Base-by-base conservation (phyloP, 208 protist species). In the Wallacemonas collosoma region DNA sequence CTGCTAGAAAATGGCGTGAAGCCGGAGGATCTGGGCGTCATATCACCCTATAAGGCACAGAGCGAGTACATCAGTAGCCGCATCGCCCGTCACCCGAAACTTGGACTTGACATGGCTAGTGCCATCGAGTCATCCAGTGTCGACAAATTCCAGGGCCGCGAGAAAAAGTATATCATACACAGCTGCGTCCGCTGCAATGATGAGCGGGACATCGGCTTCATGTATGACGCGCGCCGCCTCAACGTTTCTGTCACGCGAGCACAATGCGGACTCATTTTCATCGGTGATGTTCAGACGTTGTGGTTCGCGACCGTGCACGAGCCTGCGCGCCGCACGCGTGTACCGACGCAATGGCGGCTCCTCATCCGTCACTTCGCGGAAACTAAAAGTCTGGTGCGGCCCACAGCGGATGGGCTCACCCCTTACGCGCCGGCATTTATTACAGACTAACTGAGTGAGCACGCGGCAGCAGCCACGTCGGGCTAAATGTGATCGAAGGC, bases 121-220 rank as follows among this genome's bases (percentile, higher is more conserved):
- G 75, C 82, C 1, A 85, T 99, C 61, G 97, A 99, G 81, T 84
- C 98, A 12, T 93, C 95, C 1, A 91, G 80, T 57, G 97, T 99
- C 1, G 98, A 99, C 79, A 87, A 93, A 4, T 99, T 99, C 85
- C 98, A 98, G 82, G 98, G 98, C 1, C 79, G 98, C 66, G 98
- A 99, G 85, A 99, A 99, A 71, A 98, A 99, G 69, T 99, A 94
- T 75, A 99, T 99, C 69, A 98, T 99, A 39, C 74, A 99, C 2
- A 98, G 97, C 1, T 99, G 98, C 88, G 98, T 99, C 1, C 85
- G 98, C 44, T 96, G 86, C 17, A 99, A 99, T 73, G 87, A 98
- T 7, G 68, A 93, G 26, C 85, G 97, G 73, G 87, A 93, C 60
- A 99, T 99, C 76, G 98, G 98, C 40, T 99, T 99, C 83, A 85